Percentiles rank a stretch among this genome's conserved stretches.
Conservation (phyloP, 176 grass and related monocot genomes). For the Otatea glauca region DNA sequence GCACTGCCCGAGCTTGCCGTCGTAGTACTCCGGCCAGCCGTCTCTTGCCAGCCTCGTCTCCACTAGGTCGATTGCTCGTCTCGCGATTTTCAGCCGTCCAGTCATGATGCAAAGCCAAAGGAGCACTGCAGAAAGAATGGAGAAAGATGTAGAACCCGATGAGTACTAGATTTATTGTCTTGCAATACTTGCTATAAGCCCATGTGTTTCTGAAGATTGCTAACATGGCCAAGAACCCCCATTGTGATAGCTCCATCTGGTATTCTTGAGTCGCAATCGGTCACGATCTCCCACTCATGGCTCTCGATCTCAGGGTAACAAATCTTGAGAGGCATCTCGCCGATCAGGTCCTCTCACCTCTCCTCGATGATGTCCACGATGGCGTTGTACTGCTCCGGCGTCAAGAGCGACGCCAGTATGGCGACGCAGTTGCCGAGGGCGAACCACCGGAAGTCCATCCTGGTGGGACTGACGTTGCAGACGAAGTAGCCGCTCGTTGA, state of each 20-base stretch:
- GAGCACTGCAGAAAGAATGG: slow-evolving; percentile 54
- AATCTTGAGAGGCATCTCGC: slow-evolving; percentile 94
- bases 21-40: slow-evolving; percentile 94
- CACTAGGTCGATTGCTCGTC: slow-evolving; percentile 65
- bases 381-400: no score
- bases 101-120: slow-evolving; percentile 95
- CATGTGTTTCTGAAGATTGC: background rate
- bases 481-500: no score
- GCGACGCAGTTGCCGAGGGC: no score
- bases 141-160: background rate
- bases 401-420: no score
- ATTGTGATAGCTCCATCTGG: slow-evolving; percentile 95
- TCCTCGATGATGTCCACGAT: no score
- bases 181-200: no score
- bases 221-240: slow-evolving; percentile 92
- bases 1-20: slow-evolving; percentile 81
- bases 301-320: slow-evolving; percentile 80
- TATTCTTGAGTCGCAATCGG: slow-evolving; percentile 94
- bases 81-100: slow-evolving; percentile 77
- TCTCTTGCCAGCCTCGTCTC: slow-evolving; percentile 80
- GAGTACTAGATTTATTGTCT: background rate
- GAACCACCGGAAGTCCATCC: no score
- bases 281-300: slow-evolving; percentile 80
- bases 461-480: no score
- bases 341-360: slow-evolving; percentile 83